phyloP scores from a whole-genome alignment of 176 grass and related monocot genomes.

The Aegilops bicornis region DNA sequence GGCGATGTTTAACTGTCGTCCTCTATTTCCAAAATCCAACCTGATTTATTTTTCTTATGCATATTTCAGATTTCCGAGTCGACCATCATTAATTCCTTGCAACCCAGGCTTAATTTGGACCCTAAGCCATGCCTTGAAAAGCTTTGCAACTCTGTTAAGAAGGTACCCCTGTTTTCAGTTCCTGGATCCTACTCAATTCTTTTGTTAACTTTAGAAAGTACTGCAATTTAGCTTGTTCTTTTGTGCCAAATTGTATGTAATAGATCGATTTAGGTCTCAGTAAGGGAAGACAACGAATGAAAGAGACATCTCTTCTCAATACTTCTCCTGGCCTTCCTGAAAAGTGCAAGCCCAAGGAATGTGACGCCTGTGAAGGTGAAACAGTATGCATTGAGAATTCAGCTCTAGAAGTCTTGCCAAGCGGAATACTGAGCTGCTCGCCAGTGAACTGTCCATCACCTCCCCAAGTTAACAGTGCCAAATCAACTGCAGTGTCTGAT shows the following conservation, averaged over 20 bases:
- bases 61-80: slow-evolving; percentile 48
- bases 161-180: slow-evolving; percentile 27
- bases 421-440: no score
- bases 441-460: no score
- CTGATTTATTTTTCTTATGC: not conserved
- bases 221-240: not conserved
- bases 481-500: no score
- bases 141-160: slow-evolving; percentile 39
- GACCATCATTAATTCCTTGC: slow-evolving; percentile 38
- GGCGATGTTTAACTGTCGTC: no score
- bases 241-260: slow-evolving; percentile 16
- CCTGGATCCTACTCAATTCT: slow-evolving; percentile 5
- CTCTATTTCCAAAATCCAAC: not conserved
- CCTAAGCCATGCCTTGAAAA: slow-evolving; percentile 46
- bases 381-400: no score
- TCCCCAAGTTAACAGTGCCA: no score
- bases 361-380: no score
- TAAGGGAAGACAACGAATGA: not conserved
- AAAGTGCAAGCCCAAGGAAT: no score
- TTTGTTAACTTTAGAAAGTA: slow-evolving; percentile 10
- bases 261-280: slow-evolving; percentile 45
- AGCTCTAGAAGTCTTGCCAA: no score
- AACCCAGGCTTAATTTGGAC: slow-evolving; percentile 56
- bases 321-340: not conserved
- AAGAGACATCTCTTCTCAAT: not conserved